Evolutionary conservation across 2,329 filamentous ascomycete genomes (phyloP).

Genomic region (Paecilomyces sp.): DNA sequence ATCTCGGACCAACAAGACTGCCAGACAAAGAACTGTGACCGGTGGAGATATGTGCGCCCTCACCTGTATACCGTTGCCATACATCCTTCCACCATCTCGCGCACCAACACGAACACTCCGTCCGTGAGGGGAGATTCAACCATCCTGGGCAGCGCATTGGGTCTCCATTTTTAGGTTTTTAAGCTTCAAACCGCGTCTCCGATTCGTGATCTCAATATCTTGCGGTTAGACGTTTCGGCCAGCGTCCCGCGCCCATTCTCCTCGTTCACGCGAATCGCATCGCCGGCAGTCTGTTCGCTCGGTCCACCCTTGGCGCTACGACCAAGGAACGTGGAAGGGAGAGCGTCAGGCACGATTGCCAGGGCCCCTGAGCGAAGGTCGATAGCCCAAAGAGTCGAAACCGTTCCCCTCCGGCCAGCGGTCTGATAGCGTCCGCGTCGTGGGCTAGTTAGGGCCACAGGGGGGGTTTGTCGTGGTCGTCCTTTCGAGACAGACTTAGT

Average conservation of each 20-base stretch:
- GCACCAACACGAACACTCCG: background rate
- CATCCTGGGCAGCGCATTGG: background rate
- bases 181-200: background rate
- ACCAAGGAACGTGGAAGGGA: background rate
- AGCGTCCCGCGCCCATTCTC: background rate
- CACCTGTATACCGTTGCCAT: background rate
- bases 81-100: background rate
- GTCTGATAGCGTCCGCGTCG: background rate
- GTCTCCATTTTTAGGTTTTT: background rate
- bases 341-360: background rate
- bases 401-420: background rate
- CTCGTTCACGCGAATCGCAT: background rate
- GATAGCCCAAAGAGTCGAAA: background rate
- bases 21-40: background rate
- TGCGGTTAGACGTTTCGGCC: background rate
- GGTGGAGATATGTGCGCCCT: background rate
- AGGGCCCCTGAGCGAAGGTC: background rate
- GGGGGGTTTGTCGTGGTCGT: background rate
- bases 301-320: background rate
- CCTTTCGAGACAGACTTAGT: background rate
- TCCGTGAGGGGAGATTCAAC: background rate
- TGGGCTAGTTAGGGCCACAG: background rate
- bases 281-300: background rate
- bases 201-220: background rate
- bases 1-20: background rate